phyloP scores from a whole-genome alignment of 1,284 basidiomycete species.

The Cryptococcus depauperatus region DNA sequence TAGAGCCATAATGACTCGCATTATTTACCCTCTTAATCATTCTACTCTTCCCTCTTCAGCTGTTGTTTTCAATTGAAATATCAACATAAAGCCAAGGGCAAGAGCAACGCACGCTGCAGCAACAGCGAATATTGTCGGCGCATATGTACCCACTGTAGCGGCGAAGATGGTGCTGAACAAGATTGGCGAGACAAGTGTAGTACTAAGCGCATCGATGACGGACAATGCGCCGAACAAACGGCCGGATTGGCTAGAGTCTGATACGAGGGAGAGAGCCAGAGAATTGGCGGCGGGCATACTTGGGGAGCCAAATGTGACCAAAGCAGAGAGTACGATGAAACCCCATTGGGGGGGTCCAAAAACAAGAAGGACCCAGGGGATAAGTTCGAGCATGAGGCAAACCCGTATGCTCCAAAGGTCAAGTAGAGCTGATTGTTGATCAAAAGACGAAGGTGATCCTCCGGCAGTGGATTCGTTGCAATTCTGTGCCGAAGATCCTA shows the following conservation, averaged over 20 bases:
- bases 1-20: background rate
- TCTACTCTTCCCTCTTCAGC: too few relatives aligned
- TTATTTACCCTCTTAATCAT: background rate
- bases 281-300: constrained; percentile 35
- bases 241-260: constrained; percentile 34
- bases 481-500: constrained; percentile 3
- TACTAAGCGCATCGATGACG: constrained; percentile 36
- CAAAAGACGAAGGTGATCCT: constrained; percentile 15
- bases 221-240: constrained; percentile 41
- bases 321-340: constrained; percentile 31
- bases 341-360: constrained; percentile 18
- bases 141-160: constrained; percentile 31
- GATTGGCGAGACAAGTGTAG: constrained; percentile 35
- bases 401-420: constrained; percentile 37
- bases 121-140: constrained; percentile 36
- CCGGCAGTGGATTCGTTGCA: constrained; percentile 4
- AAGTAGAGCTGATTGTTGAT: constrained; percentile 31
- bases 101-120: constrained; percentile 21
- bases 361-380: constrained; percentile 52
- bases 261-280: constrained; percentile 38
- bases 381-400: constrained; percentile 50
- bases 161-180: constrained; percentile 38
- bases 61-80: too few relatives aligned
- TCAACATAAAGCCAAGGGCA: constrained; percentile 17
- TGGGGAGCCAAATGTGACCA: constrained; percentile 33